Evolutionary conservation across 2,329 filamentous ascomycete species (phyloP).

Genomic region (Paraconiothyrium sp.): DNA sequence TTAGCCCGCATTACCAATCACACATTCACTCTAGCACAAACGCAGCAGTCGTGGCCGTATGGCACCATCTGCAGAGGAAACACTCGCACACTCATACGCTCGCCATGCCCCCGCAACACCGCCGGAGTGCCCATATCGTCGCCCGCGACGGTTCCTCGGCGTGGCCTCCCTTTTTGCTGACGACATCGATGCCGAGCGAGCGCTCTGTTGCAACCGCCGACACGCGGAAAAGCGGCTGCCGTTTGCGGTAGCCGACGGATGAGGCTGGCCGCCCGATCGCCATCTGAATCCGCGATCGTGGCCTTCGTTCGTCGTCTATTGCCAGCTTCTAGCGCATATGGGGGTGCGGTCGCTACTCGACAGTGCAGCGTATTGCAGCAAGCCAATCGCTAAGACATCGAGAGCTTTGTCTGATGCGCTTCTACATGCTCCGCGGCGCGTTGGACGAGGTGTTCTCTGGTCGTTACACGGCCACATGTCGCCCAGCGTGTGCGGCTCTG

Average conservation of each 20-base stretch:
- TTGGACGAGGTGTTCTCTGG: neutral
- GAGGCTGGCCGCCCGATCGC: conserved; percentile 10
- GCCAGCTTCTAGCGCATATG: neutral
- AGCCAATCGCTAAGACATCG: conserved; percentile 6
- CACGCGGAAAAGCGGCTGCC: conserved; percentile 4
- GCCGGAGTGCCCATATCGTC: neutral
- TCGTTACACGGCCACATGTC: conserved; percentile 7
- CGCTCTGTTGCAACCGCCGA: neutral
- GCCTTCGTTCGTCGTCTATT: neutral
- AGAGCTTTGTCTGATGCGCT: neutral
- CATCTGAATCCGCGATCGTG: conserved; percentile 5
- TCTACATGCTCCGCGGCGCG: conserved; percentile 6
- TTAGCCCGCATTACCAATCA: conserved; percentile 11
- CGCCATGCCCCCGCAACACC: conserved; percentile 1
- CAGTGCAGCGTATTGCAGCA: neutral
- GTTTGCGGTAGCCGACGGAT: neutral
- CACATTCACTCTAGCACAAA: neutral
- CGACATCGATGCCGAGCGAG: neutral
- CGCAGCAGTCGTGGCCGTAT: neutral
- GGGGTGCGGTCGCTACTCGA: neutral
- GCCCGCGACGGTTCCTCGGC: neutral
- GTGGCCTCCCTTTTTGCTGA: neutral
- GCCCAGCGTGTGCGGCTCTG: conserved; percentile 12
- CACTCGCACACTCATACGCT: neutral
- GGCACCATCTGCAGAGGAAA: conserved; percentile 2